Evolutionary conservation across 108 stramenopile species (phyloP), one percentile per base, ranked within the genome.

Genomic region (Nitzschia palea): DNA sequence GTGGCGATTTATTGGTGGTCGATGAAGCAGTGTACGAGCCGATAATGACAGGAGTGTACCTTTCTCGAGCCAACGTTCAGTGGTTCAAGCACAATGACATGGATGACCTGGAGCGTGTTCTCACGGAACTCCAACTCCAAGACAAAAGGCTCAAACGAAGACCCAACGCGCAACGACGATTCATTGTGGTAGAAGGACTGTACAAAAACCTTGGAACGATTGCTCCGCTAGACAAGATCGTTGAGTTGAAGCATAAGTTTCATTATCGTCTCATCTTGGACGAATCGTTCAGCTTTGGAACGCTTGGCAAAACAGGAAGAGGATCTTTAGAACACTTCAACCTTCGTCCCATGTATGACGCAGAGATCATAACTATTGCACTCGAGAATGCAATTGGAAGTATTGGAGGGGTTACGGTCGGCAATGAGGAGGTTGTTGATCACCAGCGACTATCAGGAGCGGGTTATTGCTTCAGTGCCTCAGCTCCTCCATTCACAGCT

Each of bases 401-500:
- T 45, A 83, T 98, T 55, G 98, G 99, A 3, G 99, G 99, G 47
- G 76, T 99, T 35, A 97, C 96, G 28, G 86, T 98, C 31, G 99
- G 99, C 20, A 89, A 82, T 61, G 86, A 92, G 48, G 98, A 99
- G 69, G 96, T 98, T 22, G 95, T 97, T 14, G 97, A 98, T 80
- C 98, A 99, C 80, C 98, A 99, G 71, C 86, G 98, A 12, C 72
- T 98, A 22, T 93, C 90, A 37, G 99, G 97, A 42, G 97, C 98
- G 1, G 99, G 99, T 43, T 99, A 99, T 73, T 96, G 95, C 81
- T 99, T 95, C 80, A 96, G 95, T 62, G 99, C 98, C 2, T 90
- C 96, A 53, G 81, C 96, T 32, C 97, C 98, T 9, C 99, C 99
- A n/a, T 99, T 98, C 70, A 82, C 94, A 12, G 89, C 89, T 14